Evolutionary conservation across 1,284 basidiomycete genomes (phyloP).

Genomic region (Mrakiaceae sp.): DNA sequence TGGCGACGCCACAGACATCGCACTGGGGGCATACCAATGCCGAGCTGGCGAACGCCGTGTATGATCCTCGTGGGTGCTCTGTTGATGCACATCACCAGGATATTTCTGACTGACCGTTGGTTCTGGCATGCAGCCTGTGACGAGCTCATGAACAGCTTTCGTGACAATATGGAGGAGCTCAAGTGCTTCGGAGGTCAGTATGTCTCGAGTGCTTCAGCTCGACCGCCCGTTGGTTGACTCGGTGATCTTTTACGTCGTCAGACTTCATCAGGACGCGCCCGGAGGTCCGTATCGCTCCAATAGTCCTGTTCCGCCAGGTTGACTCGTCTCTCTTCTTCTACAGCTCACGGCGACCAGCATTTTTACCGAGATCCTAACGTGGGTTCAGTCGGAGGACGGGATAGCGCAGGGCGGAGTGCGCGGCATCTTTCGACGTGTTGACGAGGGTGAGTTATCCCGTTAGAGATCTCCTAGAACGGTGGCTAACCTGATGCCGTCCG

Average conservation of each 20-base stretch:
- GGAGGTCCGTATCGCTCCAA: background rate
- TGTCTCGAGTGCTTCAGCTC: no score
- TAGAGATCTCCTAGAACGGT: background rate
- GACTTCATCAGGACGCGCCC: slow-evolving; percentile 1
- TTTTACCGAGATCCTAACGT: slow-evolving; percentile 9
- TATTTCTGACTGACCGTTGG: no score
- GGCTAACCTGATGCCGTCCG: background rate
- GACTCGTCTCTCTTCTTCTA: no score
- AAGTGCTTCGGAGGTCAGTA: background rate
- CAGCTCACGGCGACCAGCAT: background rate
- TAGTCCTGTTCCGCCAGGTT: no score
- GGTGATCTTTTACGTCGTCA: background rate
- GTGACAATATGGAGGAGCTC: slow-evolving; percentile 10
- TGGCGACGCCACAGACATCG: background rate
- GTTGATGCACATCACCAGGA: no score
- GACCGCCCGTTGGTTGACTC: no score
- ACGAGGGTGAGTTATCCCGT: background rate
- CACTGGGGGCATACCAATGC: slow-evolving; percentile 3
- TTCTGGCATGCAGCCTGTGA: background rate
- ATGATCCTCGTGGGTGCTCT: no score
- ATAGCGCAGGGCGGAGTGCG: slow-evolving; percentile 7
- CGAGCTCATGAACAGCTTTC: slow-evolving; percentile 11
- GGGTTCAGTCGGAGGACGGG: slow-evolving; percentile 8
- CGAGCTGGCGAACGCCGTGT: background rate
- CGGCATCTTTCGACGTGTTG: slow-evolving; percentile 14